Evolutionary conservation across 495 filamentous ascomycete genomes (phyloP), one percentile per base, ranked within the genome.

Genomic region (Lichina pygmaea): DNA sequence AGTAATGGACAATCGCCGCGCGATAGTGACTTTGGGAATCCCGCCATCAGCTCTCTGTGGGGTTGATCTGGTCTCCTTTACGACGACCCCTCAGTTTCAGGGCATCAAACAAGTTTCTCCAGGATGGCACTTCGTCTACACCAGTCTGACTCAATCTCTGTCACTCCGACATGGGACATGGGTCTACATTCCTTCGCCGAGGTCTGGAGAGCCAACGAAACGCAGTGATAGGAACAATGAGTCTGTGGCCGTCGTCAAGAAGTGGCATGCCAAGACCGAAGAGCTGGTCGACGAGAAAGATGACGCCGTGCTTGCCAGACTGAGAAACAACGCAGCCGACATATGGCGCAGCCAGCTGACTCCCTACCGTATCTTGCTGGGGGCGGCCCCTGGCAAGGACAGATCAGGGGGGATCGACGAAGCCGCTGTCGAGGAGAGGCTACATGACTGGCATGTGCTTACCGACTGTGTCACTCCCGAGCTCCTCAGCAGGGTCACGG

Each of bases 71-170:
- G 33, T 49, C n/a, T 49, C 48, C 12, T 49, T 49, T 31, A 49
- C 48, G 8, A 49, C 48, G 12, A 48, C 48, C 2, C 11, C 43
- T 11, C 48, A 43, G 10, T 72, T 70, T 53, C 59, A 55, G 8
- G 75, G 75, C n/a, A 63, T 80, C 48, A 67, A 68, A 33, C 61
- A 71, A 40, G 51, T 80, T 10, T 69, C 75, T 1, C 55, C 66
- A 0, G 73, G 75, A 6, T 57, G 61, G 33, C 75, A 80, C 51
- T 64, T 75, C 48, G 62, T 75, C 6, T 69, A 72, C 48, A 64
- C 65, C 11, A 59, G 66, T 1, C 59, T 64, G 12, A 56, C 55
- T 13, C 56, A 55, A 17, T 62, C 63, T 0, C 51, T 62, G 7
- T 61, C 65, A 7, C 50, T 62, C 42, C 65, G 74, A 13, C 68